These are phyloP conservation scores for Cochlearia excelsa DNA, from an alignment of 345 rosid genomes.

Conservation along the genomic window DNA sequence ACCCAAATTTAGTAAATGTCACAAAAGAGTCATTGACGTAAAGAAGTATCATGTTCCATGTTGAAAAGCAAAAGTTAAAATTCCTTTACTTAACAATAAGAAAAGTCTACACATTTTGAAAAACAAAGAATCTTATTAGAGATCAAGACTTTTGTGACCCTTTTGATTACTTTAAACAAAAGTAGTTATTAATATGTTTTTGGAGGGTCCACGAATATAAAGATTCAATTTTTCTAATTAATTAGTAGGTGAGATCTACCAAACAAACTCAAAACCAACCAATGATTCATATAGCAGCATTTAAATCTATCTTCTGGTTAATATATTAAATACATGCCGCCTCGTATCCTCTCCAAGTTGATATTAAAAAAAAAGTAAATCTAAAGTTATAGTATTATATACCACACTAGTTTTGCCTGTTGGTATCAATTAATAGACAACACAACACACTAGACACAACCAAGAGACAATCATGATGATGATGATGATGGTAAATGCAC, in stretches of 20 bases:
- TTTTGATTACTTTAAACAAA: not conserved
- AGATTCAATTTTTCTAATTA: slow-evolving; percentile 11
- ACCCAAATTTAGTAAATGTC: not conserved
- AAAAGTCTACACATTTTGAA: slow-evolving; percentile 6
- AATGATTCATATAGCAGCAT: slow-evolving; percentile 18
- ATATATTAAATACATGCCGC: not conserved
- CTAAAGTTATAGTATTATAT: slow-evolving; percentile 2
- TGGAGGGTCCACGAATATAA: slow-evolving; percentile 21
- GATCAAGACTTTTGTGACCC: slow-evolving; percentile 24
- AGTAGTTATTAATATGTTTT: not conserved
- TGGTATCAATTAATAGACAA: slow-evolving; percentile 31
- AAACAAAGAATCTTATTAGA: slow-evolving; percentile 14
- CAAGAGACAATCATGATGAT: slow-evolving; percentile 18
- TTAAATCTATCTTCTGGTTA: slow-evolving; percentile 6
- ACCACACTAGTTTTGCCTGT: slow-evolving; percentile 28
- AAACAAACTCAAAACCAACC: slow-evolving; percentile 20
- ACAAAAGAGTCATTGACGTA: slow-evolving; percentile 13
- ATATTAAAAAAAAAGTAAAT: slow-evolving; percentile 15
- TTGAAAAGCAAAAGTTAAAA: slow-evolving; percentile 8
- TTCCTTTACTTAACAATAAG: slow-evolving; percentile 10
- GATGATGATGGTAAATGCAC: not conserved
- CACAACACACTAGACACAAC: slow-evolving; percentile 17
- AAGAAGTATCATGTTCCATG: slow-evolving; percentile 13
- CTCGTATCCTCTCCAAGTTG: slow-evolving; percentile 10
- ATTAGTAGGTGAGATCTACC: slow-evolving; percentile 38